Percentiles rank a stretch among this genome's conserved stretches.
These are phyloP conservation scores for Quercus variabilis DNA, from an alignment of 306 rosid species.

Conservation along the genomic window DNA sequence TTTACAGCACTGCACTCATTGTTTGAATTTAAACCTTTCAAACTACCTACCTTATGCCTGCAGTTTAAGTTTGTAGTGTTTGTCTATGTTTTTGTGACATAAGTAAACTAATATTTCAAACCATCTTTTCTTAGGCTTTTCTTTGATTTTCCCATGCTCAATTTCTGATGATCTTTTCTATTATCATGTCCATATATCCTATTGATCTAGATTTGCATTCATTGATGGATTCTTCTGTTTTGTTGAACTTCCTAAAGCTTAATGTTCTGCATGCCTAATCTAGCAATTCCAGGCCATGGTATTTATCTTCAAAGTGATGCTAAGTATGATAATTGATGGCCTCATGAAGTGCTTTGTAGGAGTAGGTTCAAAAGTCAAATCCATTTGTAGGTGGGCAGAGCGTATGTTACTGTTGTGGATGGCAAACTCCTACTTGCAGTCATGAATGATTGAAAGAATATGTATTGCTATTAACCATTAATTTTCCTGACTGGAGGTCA, in stretches of 20 bases:
- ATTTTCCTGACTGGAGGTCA: not conserved
- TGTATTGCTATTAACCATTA: not conserved
- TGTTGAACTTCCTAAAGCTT: not conserved
- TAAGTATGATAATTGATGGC: not conserved
- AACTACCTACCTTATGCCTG: not conserved
- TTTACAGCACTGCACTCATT: too few species aligned
- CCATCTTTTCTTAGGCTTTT: too few species aligned
- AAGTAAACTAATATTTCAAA: too few species aligned
- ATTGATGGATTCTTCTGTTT: not conserved
- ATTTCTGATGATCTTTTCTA: not conserved
- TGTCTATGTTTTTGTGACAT: not conserved
- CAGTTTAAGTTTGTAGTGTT: not conserved
- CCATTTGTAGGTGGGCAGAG: not conserved
- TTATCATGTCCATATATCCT: not conserved
- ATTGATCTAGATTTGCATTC: not conserved
- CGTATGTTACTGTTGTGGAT: not conserved
- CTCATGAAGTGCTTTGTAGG: not conserved
- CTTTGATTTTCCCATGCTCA: too few species aligned
- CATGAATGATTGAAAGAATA: not conserved
- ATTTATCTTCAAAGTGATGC: not conserved
- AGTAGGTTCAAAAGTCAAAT: not conserved
- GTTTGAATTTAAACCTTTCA: not conserved
- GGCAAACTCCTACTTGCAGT: not conserved
- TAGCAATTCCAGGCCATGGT: not conserved
- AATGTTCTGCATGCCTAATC: not conserved